Percentiles rank a stretch among this genome's conserved stretches.
Conservation (phyloP, 2,329 filamentous ascomycete genomes). For the Sclerotinia borealis region DNA sequence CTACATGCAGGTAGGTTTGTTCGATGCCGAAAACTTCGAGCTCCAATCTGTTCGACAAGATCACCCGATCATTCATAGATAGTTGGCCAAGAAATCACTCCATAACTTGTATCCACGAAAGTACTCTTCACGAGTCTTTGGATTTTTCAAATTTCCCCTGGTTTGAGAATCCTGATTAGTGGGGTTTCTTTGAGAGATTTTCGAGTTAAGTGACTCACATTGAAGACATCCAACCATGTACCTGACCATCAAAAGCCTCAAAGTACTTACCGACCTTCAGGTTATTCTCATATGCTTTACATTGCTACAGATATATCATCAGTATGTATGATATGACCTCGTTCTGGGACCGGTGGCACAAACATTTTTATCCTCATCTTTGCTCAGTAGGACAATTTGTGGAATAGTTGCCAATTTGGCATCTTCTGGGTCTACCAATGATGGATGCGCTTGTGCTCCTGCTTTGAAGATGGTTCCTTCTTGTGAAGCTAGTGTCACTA, state of each 20-base stretch:
- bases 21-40: no score
- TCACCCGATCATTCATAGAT: background rate
- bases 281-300: slow-evolving; percentile 36
- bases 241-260: slow-evolving; percentile 60
- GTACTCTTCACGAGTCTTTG: slow-evolving; percentile 6
- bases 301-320: slow-evolving; percentile 35
- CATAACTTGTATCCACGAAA: slow-evolving; percentile 12
- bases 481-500: slow-evolving; percentile 48
- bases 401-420: slow-evolving; percentile 55
- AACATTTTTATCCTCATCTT: slow-evolving; percentile 47
- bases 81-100: background rate
- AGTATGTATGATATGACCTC: slow-evolving; percentile 38
- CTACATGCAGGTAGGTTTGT: no score
- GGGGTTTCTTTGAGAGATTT: background rate
- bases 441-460: slow-evolving; percentile 48
- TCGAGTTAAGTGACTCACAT: slow-evolving; percentile 33
- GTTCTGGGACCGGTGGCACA: slow-evolving; percentile 15
- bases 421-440: slow-evolving; percentile 56
- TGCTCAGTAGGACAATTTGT: slow-evolving; percentile 55
- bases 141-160: slow-evolving; percentile 1
- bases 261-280: slow-evolving; percentile 45
- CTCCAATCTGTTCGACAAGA: no score
- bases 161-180: background rate
- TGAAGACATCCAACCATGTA: slow-evolving; percentile 71
- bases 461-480: slow-evolving; percentile 50